Conservation (phyloP, 2,329 filamentous ascomycete species). For the Cercospora sp. region DNA sequence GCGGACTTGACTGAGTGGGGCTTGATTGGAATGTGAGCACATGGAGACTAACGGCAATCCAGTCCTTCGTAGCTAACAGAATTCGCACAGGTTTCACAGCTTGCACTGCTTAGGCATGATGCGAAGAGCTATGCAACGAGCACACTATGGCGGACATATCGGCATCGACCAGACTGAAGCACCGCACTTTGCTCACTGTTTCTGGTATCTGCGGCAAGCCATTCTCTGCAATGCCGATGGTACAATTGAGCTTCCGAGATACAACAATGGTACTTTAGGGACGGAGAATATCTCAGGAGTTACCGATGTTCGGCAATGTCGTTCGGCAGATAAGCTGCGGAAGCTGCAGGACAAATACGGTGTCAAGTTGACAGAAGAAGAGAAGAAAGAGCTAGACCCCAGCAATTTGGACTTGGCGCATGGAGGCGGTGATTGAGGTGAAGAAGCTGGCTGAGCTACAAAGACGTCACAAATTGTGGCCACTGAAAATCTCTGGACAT, state of each 20-base stretch:
- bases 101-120: constrained; percentile 18
- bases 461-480: background rate
- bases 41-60: background rate
- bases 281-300: constrained; percentile 13
- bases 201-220: constrained; percentile 16
- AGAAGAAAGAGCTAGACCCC: background rate
- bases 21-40: constrained; percentile 18
- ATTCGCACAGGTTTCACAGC: constrained; percentile 14
- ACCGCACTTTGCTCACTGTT: constrained; percentile 18
- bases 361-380: background rate
- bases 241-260: constrained; percentile 19
- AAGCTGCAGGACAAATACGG: constrained; percentile 13
- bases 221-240: constrained; percentile 18
- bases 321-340: constrained; percentile 19
- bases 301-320: constrained; percentile 19
- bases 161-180: constrained; percentile 17
- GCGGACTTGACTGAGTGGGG: constrained; percentile 11
- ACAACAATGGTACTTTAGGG: constrained; percentile 14
- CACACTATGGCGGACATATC: constrained; percentile 12
- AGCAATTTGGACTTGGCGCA: background rate
- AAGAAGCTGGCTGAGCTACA: background rate
- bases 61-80: background rate
- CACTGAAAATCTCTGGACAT: background rate
- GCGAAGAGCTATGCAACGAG: constrained; percentile 16
- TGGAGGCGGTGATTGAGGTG: background rate